Percentiles rank a stretch among this genome's conserved stretches.
Evolutionary conservation across 345 rosid species (phyloP).

Genomic region (Arabidopsis suecica): DNA sequence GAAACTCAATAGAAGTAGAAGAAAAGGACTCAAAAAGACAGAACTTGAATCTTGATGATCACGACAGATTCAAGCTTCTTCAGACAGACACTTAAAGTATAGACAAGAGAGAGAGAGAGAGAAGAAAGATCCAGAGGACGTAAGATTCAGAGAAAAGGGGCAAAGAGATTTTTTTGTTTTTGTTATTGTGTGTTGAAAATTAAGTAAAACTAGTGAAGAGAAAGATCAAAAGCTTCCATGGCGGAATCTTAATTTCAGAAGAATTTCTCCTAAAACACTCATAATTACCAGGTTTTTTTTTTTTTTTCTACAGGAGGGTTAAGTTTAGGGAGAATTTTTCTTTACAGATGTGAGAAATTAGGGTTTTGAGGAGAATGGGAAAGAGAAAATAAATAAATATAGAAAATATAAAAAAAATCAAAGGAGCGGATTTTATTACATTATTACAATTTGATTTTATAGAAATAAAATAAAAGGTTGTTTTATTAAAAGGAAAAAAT

Average conservation of each 20-base stretch:
- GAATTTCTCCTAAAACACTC: constrained; percentile 40
- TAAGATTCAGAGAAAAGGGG: constrained; percentile 40
- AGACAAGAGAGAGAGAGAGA: constrained; percentile 24
- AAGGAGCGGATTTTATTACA: constrained; percentile 42
- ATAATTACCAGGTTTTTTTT: constrained; percentile 46
- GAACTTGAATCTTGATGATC: constrained; percentile 41
- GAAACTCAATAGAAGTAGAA: too few relatives aligned
- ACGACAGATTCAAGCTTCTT: constrained; percentile 46
- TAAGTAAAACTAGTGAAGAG: constrained; percentile 45
- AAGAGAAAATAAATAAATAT: constrained; percentile 24
- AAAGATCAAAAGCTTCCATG: constrained; percentile 55
- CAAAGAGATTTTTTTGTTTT: background rate
- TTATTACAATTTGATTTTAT: constrained; percentile 26
- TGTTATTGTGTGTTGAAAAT: background rate
- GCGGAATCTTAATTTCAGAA: constrained; percentile 26
- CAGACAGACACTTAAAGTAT: constrained; percentile 38
- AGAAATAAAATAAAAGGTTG: background rate
- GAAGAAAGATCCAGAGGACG: constrained; percentile 37
- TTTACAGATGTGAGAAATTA: constrained; percentile 62
- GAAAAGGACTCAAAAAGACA: constrained; percentile 42
- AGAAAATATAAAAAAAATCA: constrained; percentile 54
- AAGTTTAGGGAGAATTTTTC: constrained; percentile 48
- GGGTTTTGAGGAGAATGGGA: constrained; percentile 62
- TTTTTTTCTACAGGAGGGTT: constrained; percentile 33
- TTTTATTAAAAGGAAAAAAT: background rate